These are phyloP conservation scores for Coemansia umbellata DNA, from an alignment of 192 early-diverging fungal species.

Conservation along the genomic window DNA sequence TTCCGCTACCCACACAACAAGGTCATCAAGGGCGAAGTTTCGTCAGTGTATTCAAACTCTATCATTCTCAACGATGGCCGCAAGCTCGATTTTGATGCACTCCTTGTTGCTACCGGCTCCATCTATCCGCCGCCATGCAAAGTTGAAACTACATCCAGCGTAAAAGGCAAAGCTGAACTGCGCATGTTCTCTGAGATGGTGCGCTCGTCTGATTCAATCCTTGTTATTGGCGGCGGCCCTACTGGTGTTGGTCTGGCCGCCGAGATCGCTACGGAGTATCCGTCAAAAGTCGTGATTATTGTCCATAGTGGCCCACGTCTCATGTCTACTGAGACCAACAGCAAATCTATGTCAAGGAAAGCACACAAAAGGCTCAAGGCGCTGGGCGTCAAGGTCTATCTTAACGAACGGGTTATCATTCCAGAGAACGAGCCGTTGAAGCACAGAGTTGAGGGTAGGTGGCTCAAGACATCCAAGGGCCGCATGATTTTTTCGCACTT, in stretches of 20 bases:
- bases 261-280: slow-evolving; percentile 55
- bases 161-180: slow-evolving; percentile 41
- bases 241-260: slow-evolving; percentile 76
- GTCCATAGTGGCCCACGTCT: slow-evolving; percentile 38
- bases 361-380: slow-evolving; percentile 51
- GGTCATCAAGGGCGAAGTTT: slow-evolving; percentile 46
- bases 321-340: slow-evolving; percentile 36
- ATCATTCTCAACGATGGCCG: slow-evolving; percentile 46
- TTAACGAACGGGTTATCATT: slow-evolving; percentile 58
- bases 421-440: slow-evolving; percentile 58
- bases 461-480: slow-evolving; percentile 48
- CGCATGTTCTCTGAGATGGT: slow-evolving; percentile 51
- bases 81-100: slow-evolving; percentile 48
- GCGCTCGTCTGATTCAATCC: slow-evolving; percentile 52
- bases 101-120: slow-evolving; percentile 49
- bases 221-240: slow-evolving; percentile 73
- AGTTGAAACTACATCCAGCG: slow-evolving; percentile 28
- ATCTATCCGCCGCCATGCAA: slow-evolving; percentile 50
- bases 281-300: slow-evolving; percentile 30
- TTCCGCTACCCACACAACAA: slow-evolving; percentile 41
- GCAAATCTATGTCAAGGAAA: slow-evolving; percentile 52
- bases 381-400: slow-evolving; percentile 51
- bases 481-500: slow-evolving; percentile 43
- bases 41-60: slow-evolving; percentile 41
- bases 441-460: slow-evolving; percentile 28